Conservation (phyloP, 805 yeast species). For the Lachancea sp. region DNA sequence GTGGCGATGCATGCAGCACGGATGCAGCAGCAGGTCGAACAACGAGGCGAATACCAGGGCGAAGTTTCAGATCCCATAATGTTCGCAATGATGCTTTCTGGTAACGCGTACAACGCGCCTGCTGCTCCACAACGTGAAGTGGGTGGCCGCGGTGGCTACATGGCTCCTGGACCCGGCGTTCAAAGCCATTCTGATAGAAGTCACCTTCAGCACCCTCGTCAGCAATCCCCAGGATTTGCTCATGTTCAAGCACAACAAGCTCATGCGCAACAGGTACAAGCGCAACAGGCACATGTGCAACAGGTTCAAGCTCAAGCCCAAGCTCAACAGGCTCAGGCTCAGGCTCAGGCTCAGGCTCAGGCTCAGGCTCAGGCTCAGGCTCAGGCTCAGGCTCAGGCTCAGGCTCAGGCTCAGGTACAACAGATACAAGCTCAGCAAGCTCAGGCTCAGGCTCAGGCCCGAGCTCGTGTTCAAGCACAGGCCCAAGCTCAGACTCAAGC, state of each 20-base stretch:
- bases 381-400: slow-evolving; percentile 5
- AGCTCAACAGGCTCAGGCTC: slow-evolving; percentile 6
- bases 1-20: slow-evolving; percentile 40
- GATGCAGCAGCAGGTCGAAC: slow-evolving; percentile 38
- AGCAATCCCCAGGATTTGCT: slow-evolving; percentile 15
- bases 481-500: slow-evolving; percentile 5
- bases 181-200: not conserved
- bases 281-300: slow-evolving; percentile 1
- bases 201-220: slow-evolving; percentile 19
- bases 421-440: slow-evolving; percentile 1
- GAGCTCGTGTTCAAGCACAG: slow-evolving; percentile 6
- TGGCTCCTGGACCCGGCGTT: not conserved
- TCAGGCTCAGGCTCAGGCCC: slow-evolving; percentile 6
- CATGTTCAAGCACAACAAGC: slow-evolving; percentile 14
- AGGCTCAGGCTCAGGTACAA: slow-evolving; percentile 11
- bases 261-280: slow-evolving; percentile 4
- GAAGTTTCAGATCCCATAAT: slow-evolving; percentile 27
- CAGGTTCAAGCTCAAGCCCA: slow-evolving; percentile 6
- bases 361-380: slow-evolving; percentile 8
- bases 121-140: slow-evolving; percentile 7
- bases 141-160: not conserved
- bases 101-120: slow-evolving; percentile 7
- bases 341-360: slow-evolving; percentile 7
- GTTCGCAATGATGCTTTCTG: slow-evolving; percentile 11
- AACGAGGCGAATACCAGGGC: slow-evolving; percentile 33